Percentiles rank a stretch among this genome's conserved stretches.
These are phyloP conservation scores for Scytalidium lignicola DNA, from an alignment of 2,329 filamentous ascomycete genomes.

Conservation along the genomic window DNA sequence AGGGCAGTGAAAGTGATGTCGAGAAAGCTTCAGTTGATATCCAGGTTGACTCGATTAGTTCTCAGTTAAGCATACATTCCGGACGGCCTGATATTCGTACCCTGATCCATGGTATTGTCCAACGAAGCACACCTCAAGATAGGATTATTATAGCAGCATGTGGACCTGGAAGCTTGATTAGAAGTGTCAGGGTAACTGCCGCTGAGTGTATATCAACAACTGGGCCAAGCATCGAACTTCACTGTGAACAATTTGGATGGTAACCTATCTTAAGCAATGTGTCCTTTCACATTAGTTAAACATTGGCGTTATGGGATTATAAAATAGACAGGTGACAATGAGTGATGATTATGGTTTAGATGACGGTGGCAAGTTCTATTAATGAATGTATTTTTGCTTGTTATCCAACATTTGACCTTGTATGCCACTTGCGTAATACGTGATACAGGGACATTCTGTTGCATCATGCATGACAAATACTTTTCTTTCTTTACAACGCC, in stretches of 20 bases:
- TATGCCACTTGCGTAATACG: too few relatives aligned
- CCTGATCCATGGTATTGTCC: slow-evolving; percentile 34
- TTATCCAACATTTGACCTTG: too few relatives aligned
- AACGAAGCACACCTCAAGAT: slow-evolving; percentile 27
- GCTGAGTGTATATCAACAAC: slow-evolving; percentile 37
- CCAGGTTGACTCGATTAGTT: background rate
- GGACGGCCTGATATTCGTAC: slow-evolving; percentile 38
- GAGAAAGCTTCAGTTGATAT: slow-evolving; percentile 2
- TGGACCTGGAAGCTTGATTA: slow-evolving; percentile 41
- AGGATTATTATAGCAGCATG: slow-evolving; percentile 43
- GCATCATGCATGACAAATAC: too few relatives aligned
- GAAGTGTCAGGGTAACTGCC: slow-evolving; percentile 37
- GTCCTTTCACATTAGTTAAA: background rate
- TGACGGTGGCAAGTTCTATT: too few relatives aligned
- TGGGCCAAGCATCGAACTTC: slow-evolving; percentile 45
- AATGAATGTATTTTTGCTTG: too few relatives aligned
- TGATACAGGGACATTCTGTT: too few relatives aligned
- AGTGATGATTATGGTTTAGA: too few relatives aligned
- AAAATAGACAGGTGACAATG: too few relatives aligned
- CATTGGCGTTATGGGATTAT: too few relatives aligned
- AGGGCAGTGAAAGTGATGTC: background rate
- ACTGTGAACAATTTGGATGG: slow-evolving; percentile 36
- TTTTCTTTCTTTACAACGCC: too few relatives aligned
- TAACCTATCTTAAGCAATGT: slow-evolving; percentile 1
- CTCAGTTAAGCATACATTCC: slow-evolving; percentile 10